These are phyloP conservation scores for Clavispora phyllophila DNA, from an alignment of 805 yeast species.

Conservation along the genomic window DNA sequence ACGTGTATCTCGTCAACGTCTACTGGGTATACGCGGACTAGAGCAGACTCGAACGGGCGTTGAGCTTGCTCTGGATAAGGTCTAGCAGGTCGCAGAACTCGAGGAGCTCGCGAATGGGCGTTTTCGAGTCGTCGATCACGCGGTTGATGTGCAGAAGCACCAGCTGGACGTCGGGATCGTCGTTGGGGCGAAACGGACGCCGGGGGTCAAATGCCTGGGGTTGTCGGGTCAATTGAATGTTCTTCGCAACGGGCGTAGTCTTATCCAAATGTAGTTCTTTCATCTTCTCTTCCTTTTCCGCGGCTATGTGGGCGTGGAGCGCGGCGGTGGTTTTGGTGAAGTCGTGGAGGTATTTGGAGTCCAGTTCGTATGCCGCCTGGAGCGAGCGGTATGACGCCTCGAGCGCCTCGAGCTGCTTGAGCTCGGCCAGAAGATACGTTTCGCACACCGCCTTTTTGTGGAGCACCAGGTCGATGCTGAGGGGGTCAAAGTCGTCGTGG, in stretches of 20 bases:
- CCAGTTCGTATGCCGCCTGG: conserved; percentile 24
- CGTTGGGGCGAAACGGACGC: conserved; percentile 12
- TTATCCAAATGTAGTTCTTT: conserved; percentile 6
- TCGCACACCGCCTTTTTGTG: conserved; percentile 17
- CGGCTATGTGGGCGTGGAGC: conserved; percentile 2
- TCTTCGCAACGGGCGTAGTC: not conserved
- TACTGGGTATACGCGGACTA: conserved; percentile 13
- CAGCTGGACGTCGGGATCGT: conserved; percentile 7
- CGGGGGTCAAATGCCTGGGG: not conserved
- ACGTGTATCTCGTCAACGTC: conserved; percentile 17
- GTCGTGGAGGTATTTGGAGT: conserved; percentile 27
- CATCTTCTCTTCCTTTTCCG: conserved; percentile 4
- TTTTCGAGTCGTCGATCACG: not conserved
- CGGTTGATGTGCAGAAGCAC: conserved; percentile 2
- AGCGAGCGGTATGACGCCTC: conserved; percentile 22
- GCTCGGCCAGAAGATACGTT: conserved; percentile 36
- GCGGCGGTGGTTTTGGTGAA: conserved; percentile 15
- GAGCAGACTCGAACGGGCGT: not conserved
- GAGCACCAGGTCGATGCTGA: conserved; percentile 12
- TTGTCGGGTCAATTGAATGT: not conserved
- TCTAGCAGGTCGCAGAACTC: conserved; percentile 12
- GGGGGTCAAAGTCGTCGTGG: conserved; percentile 7
- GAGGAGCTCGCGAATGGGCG: conserved; percentile 4
- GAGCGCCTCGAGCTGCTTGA: conserved; percentile 31
- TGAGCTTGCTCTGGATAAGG: conserved; percentile 8